phyloP scores from a whole-genome alignment of 2,329 filamentous ascomycete genomes.

The Pseudogymnoascus sp. region DNA sequence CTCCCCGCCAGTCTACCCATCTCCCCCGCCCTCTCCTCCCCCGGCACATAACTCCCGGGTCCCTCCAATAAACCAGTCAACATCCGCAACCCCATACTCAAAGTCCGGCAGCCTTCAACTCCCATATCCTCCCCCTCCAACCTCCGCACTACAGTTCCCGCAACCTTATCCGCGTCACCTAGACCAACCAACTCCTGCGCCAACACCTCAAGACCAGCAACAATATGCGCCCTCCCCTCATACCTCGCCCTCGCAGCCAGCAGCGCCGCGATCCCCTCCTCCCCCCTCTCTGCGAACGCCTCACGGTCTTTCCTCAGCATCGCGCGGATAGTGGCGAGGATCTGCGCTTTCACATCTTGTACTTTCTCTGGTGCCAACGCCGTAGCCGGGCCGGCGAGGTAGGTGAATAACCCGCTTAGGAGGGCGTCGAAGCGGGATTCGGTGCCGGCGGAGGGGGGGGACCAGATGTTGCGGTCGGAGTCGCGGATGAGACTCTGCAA shows the following conservation, averaged over 20 bases:
- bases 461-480: constrained; percentile 31
- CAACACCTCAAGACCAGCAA: constrained; percentile 64
- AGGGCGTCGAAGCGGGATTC: constrained; percentile 58
- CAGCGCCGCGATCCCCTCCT: constrained; percentile 57
- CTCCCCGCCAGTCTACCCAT: constrained; percentile 43
- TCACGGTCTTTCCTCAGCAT: constrained; percentile 60
- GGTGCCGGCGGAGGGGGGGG: constrained; percentile 47
- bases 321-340: constrained; percentile 63
- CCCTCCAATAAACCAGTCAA: constrained; percentile 47
- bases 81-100: constrained; percentile 56
- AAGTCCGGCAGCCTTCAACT: constrained; percentile 40
- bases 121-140: constrained; percentile 36
- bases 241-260: constrained; percentile 56
- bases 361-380: constrained; percentile 53
- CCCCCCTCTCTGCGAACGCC: constrained; percentile 58
- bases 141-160: constrained; percentile 42
- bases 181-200: constrained; percentile 62
- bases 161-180: constrained; percentile 53
- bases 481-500: constrained; percentile 67
- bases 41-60: constrained; percentile 36
- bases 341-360: constrained; percentile 65
- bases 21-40: constrained; percentile 40
- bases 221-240: constrained; percentile 61
- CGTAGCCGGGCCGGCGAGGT: constrained; percentile 53
- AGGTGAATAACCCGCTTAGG: constrained; percentile 59